Conservation (phyloP, 805 yeast species). For the Komagataella pastoris region DNA sequence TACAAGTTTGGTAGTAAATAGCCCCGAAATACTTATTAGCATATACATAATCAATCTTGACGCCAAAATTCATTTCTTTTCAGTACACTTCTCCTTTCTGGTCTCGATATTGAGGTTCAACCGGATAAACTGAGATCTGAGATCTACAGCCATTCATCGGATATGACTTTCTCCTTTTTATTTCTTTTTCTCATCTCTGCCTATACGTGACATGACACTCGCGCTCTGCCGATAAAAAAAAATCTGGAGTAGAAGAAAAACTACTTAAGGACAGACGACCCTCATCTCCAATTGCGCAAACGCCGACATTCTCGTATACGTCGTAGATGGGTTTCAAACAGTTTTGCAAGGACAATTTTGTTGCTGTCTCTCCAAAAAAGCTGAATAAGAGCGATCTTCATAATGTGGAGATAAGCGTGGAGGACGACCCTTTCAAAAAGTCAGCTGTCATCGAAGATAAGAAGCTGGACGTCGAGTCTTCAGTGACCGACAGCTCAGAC, state of each 20-base stretch:
- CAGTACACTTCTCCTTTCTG: too few relatives aligned
- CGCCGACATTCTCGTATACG: not conserved
- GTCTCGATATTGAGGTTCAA: too few relatives aligned
- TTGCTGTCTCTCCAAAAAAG: not conserved
- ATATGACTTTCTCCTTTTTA: too few relatives aligned
- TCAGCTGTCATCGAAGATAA: not conserved
- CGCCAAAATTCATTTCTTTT: not conserved
- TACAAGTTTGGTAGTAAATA: conserved; percentile 36
- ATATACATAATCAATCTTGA: not conserved
- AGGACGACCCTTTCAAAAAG: not conserved
- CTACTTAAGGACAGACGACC: not conserved
- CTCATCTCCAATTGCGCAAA: not conserved
- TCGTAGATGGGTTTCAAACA: not conserved
- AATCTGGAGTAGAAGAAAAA: not conserved
- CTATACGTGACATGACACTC: not conserved
- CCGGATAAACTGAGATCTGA: too few relatives aligned
- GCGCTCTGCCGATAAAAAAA: not conserved
- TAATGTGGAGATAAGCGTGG: not conserved
- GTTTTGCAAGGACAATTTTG: not conserved
- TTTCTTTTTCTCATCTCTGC: not conserved
- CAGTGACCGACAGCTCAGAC: not conserved
- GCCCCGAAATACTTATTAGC: not conserved
- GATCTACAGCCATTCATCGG: not conserved
- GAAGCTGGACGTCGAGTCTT: not conserved
- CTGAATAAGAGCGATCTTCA: not conserved